Base-by-base conservation (phyloP, 192 early-diverging fungal species). In the Rhizophagus sp. region DNA sequence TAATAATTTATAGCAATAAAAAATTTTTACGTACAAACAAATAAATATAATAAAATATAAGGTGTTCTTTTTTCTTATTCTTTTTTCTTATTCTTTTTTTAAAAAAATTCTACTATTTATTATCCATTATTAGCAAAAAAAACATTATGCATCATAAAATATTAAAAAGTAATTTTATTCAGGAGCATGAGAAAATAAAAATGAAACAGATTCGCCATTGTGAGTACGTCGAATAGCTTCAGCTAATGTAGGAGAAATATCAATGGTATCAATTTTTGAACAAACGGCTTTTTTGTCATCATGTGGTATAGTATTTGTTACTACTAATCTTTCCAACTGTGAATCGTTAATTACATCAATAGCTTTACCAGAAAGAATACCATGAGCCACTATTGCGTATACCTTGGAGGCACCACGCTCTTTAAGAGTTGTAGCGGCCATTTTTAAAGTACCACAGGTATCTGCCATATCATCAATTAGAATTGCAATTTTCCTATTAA, bases 391-490 rank as follows among this genome's bases (percentile, higher is more conserved):
- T 83, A 97, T 92, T 30, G 97, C 97, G 75, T 96, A 97, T n/a
- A 98, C 94, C 80, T 94, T 93, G 3, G 88, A 86, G 10, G 97
- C 97, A 63, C 97, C 97, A 81, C 96, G 93, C 41, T 97, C 92
- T 74, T 93, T 89, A 72, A 99, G 88, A 15, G 94, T 92, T 78
- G 95, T 91, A 70, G 97, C 95, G 13, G 97, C 97, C 80, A 93
- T 84, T 19, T 91, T 92, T 63, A 99, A 89, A 11, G 97, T 99
- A 76, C 93, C 92, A 83, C 93, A 97, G 30, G 97, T 99, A 86
- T 99, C 97, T 39, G 96, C 96, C 90, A 99, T 97, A 86, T 99
- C 97, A 83, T 99, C 97, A 41, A 99, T 94, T 78, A 99, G 83
- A 80, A 99, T 97, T 64, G 95, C 96, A 76, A 93, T 92, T 86